These are phyloP conservation scores for Striga asiatica DNA, from an alignment of 257 asterid genomes.

Conservation along the genomic window DNA sequence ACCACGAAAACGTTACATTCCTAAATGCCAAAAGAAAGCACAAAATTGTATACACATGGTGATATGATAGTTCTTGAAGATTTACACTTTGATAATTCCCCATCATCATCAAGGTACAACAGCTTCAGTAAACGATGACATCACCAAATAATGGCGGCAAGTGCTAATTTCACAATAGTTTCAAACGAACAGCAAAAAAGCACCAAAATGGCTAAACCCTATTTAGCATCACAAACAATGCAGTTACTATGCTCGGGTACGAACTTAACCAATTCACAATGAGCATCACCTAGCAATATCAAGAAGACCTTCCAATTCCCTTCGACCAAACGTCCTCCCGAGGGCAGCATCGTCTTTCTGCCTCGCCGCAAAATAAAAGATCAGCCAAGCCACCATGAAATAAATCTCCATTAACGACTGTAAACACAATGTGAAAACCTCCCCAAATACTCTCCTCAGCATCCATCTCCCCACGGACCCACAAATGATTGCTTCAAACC, in stretches of 20 bases:
- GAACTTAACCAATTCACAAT: neutral
- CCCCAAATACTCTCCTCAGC: slow-evolving; percentile 33
- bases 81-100: slow-evolving; percentile 30
- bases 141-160: slow-evolving; percentile 25
- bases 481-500: slow-evolving; percentile 50
- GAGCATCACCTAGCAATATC: slow-evolving; percentile 29
- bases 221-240: no score
- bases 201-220: slow-evolving; percentile 21
- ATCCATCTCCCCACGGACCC: slow-evolving; percentile 48
- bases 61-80: slow-evolving; percentile 26
- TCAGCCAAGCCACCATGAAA: slow-evolving; percentile 62
- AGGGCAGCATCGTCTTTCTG: slow-evolving; percentile 34
- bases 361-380: slow-evolving; percentile 55
- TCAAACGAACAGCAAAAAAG: slow-evolving; percentile 16
- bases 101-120: slow-evolving; percentile 16
- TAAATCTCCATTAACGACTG: slow-evolving; percentile 59
- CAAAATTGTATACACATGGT: slow-evolving; percentile 23
- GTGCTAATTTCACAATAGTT: slow-evolving; percentile 18
- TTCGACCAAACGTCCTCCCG: slow-evolving; percentile 46
- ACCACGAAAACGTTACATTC: neutral
- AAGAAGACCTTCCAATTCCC: slow-evolving; percentile 54
- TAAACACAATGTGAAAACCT: slow-evolving; percentile 32
- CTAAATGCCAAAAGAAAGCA: slow-evolving; percentile 4
- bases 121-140: slow-evolving; percentile 14
- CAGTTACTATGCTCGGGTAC: slow-evolving; percentile 14